phyloP scores from a whole-genome alignment of 306 rosid genomes.

The Rosa chinensis region DNA sequence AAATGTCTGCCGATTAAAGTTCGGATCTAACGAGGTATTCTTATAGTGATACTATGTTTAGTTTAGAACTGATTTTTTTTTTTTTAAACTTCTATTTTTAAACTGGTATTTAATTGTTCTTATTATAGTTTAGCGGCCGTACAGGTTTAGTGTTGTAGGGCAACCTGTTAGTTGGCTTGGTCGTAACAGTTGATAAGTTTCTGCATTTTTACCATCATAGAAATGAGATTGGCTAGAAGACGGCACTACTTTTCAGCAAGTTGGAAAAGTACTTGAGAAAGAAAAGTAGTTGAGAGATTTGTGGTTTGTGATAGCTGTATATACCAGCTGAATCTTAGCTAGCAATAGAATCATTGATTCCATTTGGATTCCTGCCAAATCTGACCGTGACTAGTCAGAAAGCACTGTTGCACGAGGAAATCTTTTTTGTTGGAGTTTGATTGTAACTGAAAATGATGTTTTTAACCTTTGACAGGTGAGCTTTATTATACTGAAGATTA shows the following conservation, averaged over 20 bases:
- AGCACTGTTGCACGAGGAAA: neutral
- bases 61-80: neutral
- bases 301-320: neutral
- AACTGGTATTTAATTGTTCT: neutral
- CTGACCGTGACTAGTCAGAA: neutral
- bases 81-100: neutral
- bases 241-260: neutral
- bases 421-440: neutral
- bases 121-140: neutral
- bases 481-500: conserved; percentile 63
- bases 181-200: neutral
- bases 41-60: neutral
- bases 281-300: neutral
- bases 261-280: neutral
- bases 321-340: conserved; percentile 10
- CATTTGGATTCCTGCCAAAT: neutral
- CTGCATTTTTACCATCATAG: neutral
- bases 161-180: neutral
- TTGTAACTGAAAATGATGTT: neutral
- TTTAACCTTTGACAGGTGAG: conserved; percentile 49
- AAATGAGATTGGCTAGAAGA: neutral
- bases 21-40: neutral
- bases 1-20: neutral
- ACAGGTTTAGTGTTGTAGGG: neutral
- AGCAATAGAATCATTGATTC: neutral